phyloP scores from a whole-genome alignment of 495 filamentous ascomycete genomes.

The Physcia stellaris region DNA sequence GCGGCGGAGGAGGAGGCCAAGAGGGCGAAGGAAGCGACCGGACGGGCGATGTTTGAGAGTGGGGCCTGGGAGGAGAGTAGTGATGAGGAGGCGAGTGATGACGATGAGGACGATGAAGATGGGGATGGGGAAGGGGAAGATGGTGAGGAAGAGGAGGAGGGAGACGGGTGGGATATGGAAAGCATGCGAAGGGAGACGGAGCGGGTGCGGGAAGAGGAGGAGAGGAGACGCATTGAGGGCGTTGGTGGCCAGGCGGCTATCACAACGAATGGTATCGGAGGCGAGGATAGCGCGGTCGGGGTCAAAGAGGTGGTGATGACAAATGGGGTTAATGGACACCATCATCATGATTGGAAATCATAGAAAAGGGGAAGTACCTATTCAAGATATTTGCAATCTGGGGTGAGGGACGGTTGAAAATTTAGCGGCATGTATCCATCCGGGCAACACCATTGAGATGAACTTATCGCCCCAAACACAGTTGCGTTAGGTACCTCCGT shows the following conservation, averaged over 20 bases:
- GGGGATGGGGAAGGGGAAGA: constrained; percentile 38
- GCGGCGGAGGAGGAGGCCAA: constrained; percentile 79
- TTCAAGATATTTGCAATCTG: too few species aligned
- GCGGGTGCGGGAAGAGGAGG: constrained; percentile 21
- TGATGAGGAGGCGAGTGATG: constrained; percentile 44
- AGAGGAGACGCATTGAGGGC: constrained; percentile 30
- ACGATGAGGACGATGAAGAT: constrained; percentile 40
- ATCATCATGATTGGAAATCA: too few species aligned
- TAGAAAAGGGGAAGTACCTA: too few species aligned
- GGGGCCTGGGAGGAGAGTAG: constrained; percentile 75
- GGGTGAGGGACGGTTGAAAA: too few species aligned
- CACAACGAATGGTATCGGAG: too few species aligned
- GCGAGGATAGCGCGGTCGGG: too few species aligned
- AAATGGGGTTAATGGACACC: too few species aligned
- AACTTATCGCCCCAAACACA: too few species aligned
- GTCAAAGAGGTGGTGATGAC: too few species aligned
- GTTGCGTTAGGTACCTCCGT: too few species aligned
- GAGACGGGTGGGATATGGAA: constrained; percentile 63
- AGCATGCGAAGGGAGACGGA: constrained; percentile 14
- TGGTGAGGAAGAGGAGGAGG: constrained; percentile 43
- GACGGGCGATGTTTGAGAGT: constrained; percentile 86
- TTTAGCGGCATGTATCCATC: too few species aligned
- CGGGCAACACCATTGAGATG: too few species aligned
- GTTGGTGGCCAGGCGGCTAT: constrained; percentile 17
- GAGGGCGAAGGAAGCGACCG: constrained; percentile 87